phyloP scores from a whole-genome alignment of 805 yeast genomes.

The Nematodospora valgi region DNA sequence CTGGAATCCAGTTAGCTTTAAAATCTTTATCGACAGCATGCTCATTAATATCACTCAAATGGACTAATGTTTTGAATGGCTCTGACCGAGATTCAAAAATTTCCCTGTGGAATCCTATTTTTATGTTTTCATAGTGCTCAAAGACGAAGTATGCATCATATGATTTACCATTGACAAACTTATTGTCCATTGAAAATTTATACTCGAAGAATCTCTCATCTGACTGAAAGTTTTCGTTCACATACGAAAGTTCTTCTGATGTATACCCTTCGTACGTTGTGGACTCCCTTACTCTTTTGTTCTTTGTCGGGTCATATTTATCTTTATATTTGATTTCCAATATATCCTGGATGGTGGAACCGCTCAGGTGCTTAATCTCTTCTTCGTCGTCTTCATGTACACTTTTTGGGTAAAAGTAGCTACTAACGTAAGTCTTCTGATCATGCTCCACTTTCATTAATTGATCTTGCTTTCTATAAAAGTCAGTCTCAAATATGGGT shows the following conservation, averaged over 20 bases:
- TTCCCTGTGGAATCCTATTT: slow-evolving; percentile 33
- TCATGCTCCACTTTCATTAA: slow-evolving; percentile 30
- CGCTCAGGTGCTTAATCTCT: slow-evolving; percentile 11
- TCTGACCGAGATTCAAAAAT: slow-evolving; percentile 31
- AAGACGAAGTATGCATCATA: slow-evolving; percentile 35
- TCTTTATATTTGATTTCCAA: slow-evolving; percentile 11
- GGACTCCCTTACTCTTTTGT: too few species aligned
- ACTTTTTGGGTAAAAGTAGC: slow-evolving; percentile 22
- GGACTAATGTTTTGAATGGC: slow-evolving; percentile 21
- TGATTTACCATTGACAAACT: slow-evolving; percentile 18
- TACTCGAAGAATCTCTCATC: slow-evolving; percentile 7
- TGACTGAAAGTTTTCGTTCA: slow-evolving; percentile 10
- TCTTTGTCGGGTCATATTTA: slow-evolving; percentile 13
- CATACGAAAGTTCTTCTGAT: slow-evolving; percentile 1
- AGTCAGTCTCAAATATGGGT: slow-evolving; percentile 35
- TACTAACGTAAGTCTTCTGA: slow-evolving; percentile 24
- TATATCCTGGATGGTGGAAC: slow-evolving; percentile 16
- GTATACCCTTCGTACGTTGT: slow-evolving; percentile 16
- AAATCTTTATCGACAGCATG: slow-evolving; percentile 21
- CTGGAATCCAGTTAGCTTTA: slow-evolving; percentile 20
- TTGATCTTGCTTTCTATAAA: slow-evolving; percentile 39
- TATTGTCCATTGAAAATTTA: slow-evolving; percentile 4
- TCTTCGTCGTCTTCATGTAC: slow-evolving; percentile 14
- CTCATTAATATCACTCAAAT: slow-evolving; percentile 17
- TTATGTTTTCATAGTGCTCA: slow-evolving; percentile 16